Conservation (phyloP, 805 yeast genomes). For the Metschnikowia dekortorum region DNA sequence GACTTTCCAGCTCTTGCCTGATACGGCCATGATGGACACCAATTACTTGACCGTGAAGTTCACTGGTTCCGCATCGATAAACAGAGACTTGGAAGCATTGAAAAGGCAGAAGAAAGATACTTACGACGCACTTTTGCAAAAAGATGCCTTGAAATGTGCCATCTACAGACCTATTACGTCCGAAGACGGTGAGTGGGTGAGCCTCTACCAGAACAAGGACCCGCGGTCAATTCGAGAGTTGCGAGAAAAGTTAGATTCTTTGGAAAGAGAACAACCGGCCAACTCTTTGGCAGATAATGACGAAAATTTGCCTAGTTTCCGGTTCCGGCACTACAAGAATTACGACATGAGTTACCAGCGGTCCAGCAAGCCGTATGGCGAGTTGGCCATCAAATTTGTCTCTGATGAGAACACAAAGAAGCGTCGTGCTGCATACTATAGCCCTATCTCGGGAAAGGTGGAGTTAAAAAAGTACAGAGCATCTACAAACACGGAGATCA, state of each 20-base stretch:
- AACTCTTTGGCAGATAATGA: conserved; percentile 43
- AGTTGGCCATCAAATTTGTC: conserved; percentile 60
- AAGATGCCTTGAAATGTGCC: conserved; percentile 47
- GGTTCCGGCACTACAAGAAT: conserved; percentile 67
- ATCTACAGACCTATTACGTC: conserved; percentile 70
- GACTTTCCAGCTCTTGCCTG: conserved; percentile 83
- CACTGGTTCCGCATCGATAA: conserved; percentile 50
- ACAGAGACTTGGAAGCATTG: conserved; percentile 31
- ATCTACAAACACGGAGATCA: conserved; percentile 49
- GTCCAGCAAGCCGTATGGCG: conserved; percentile 49
- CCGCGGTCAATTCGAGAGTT: conserved; percentile 22
- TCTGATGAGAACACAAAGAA: conserved; percentile 36
- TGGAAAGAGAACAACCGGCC: conserved; percentile 40
- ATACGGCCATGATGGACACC: conserved; percentile 85
- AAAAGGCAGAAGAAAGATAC: conserved; percentile 25
- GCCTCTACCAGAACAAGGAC: conserved; percentile 40
- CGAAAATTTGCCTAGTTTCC: conserved; percentile 38
- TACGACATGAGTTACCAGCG: conserved; percentile 64
- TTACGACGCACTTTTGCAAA: conserved; percentile 30
- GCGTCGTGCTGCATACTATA: conserved; percentile 59
- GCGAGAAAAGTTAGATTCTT: conserved; percentile 31
- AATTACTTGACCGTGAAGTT: conserved; percentile 62
- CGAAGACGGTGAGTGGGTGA: conserved; percentile 74
- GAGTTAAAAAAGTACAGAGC: conserved; percentile 85
- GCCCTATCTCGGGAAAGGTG: conserved; percentile 72